Conservation (phyloP, 495 filamentous ascomycete genomes). For the Penicillium lagena region DNA sequence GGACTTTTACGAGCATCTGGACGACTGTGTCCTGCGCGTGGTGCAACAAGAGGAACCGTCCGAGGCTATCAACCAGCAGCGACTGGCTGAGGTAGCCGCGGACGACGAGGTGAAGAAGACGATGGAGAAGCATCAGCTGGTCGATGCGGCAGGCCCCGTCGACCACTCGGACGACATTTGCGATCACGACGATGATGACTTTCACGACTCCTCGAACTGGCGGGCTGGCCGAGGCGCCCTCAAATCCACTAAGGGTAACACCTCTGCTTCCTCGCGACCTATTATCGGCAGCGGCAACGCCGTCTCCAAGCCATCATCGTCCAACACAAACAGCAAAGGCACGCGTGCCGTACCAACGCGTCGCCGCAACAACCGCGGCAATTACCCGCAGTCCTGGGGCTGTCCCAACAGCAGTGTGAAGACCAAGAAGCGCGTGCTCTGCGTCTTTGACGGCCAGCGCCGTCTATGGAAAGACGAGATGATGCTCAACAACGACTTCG, state of each 20-base stretch:
- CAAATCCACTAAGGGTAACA: conserved; percentile 30
- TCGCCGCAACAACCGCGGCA: conserved; percentile 77
- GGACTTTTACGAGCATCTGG: conserved; percentile 98
- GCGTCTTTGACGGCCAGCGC: conserved; percentile 84
- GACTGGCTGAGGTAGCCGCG: conserved; percentile 72
- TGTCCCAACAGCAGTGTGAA: conserved; percentile 86
- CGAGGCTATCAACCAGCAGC: conserved; percentile 88
- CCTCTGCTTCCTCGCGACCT: conserved; percentile 31
- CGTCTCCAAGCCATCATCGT: conserved; percentile 31
- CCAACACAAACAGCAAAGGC: conserved; percentile 21
- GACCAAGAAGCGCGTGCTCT: conserved; percentile 93
- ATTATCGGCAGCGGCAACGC: conserved; percentile 46
- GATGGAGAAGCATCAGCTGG: conserved; percentile 71
- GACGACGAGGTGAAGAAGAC: conserved; percentile 80
- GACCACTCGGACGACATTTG: conserved; percentile 47
- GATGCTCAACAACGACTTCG: conserved; percentile 94
- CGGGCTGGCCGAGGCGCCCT: conserved; percentile 45
- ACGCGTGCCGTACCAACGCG: conserved; percentile 49
- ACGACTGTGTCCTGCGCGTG: conserved; percentile 95
- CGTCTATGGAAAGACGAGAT: conserved; percentile 97
- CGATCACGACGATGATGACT: conserved; percentile 58
- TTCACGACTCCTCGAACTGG: conserved; percentile 41
- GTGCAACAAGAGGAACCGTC: conserved; percentile 96
- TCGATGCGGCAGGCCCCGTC: conserved; percentile 47
- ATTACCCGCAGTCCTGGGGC: conserved; percentile 90